Percentiles rank a stretch among this genome's conserved stretches.
Evolutionary conservation across 805 yeast genomes (phyloP).

Genomic region (Myxozyma kluyveri): DNA sequence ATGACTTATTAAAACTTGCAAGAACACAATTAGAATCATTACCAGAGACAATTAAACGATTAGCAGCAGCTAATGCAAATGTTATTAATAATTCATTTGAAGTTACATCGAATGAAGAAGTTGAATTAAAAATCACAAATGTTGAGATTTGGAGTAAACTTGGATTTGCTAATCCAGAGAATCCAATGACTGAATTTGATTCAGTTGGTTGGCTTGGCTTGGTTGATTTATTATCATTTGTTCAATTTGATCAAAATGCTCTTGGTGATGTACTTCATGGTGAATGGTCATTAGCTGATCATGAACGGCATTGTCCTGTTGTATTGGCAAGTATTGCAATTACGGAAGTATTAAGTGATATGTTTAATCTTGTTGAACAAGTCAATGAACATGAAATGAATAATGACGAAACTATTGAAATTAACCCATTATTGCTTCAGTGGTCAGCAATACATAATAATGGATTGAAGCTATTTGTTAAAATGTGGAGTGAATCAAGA

Average conservation of each 20-base stretch:
- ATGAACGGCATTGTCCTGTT: slow-evolving; percentile 14
- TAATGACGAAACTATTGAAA: neutral
- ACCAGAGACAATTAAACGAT: neutral
- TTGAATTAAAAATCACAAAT: too few relatives aligned
- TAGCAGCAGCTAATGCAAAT: neutral
- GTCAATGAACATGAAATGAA: neutral
- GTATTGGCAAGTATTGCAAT: slow-evolving; percentile 12
- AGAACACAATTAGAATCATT: neutral
- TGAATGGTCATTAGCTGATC: slow-evolving; percentile 14
- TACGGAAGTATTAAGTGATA: slow-evolving; percentile 4
- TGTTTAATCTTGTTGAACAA: slow-evolving; percentile 2
- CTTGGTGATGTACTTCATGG: slow-evolving; percentile 6
- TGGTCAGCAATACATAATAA: slow-evolving; percentile 21
- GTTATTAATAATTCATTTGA: neutral
- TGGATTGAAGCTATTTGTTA: slow-evolving; percentile 9
- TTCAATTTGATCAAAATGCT: neutral
- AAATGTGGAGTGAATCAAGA: slow-evolving; percentile 13
- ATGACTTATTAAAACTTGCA: neutral
- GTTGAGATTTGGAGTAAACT: slow-evolving; percentile 14
- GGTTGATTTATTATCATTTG: slow-evolving; percentile 6
- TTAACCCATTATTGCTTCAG: slow-evolving; percentile 13
- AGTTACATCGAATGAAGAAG: neutral
- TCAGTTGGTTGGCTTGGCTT: slow-evolving; percentile 18
- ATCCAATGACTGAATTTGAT: slow-evolving; percentile 8
- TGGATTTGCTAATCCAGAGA: slow-evolving; percentile 6